Conservation (phyloP, 1,284 basidiomycete species). For the Abortiporus biennis region DNA sequence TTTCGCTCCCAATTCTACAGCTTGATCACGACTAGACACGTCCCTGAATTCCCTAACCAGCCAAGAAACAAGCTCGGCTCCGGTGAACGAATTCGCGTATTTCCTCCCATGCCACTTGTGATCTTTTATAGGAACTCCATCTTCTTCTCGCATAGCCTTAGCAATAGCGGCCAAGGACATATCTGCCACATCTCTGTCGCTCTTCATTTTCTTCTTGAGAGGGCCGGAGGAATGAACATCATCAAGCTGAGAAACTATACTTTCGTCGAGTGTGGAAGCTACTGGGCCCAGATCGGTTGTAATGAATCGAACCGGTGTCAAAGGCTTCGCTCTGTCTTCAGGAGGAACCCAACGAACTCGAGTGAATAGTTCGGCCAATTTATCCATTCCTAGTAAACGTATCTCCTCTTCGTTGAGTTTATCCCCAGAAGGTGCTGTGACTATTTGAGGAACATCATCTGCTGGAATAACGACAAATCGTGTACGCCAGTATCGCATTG, state of each 20-base stretch:
- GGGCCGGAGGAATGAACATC: slow-evolving; percentile 73
- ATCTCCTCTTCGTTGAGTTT: slow-evolving; percentile 83
- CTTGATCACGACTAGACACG: slow-evolving; percentile 74
- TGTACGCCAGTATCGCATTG: slow-evolving; percentile 89
- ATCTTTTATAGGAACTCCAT: slow-evolving; percentile 70
- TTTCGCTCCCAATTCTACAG: slow-evolving; percentile 70
- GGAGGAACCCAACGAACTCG: slow-evolving; percentile 71
- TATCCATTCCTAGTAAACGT: slow-evolving; percentile 85
- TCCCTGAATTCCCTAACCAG: slow-evolving; percentile 82
- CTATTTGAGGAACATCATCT: slow-evolving; percentile 53
- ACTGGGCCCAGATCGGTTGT: slow-evolving; percentile 81
- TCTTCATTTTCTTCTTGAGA: slow-evolving; percentile 70
- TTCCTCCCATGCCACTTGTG: slow-evolving; percentile 67
- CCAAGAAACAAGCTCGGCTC: slow-evolving; percentile 85
- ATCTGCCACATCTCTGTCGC: slow-evolving; percentile 62
- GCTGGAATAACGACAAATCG: slow-evolving; percentile 93
- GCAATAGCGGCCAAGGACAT: slow-evolving; percentile 58
- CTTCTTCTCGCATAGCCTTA: slow-evolving; percentile 76
- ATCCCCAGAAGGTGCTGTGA: slow-evolving; percentile 51
- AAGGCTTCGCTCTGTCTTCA: slow-evolving; percentile 47
- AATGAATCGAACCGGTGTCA: slow-evolving; percentile 62
- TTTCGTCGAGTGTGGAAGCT: slow-evolving; percentile 71
- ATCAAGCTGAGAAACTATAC: slow-evolving; percentile 72
- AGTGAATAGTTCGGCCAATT: slow-evolving; percentile 84
- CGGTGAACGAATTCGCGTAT: slow-evolving; percentile 80